Evolutionary conservation across 805 yeast genomes (phyloP).

Genomic region (Hanseniaspora clermontiae): DNA sequence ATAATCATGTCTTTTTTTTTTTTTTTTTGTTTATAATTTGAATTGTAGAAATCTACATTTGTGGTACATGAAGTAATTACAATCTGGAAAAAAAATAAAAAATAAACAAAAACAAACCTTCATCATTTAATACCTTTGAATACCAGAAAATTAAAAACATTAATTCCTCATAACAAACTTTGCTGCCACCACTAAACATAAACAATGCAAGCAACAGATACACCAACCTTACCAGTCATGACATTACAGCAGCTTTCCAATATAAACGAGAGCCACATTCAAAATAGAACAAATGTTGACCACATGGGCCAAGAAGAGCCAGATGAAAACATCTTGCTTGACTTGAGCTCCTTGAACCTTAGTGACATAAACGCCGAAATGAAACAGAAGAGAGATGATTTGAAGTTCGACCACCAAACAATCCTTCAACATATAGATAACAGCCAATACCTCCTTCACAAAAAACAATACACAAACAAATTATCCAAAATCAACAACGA

Average conservation of each 20-base stretch:
- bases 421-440: conserved; percentile 8
- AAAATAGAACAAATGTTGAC: background rate
- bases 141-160: too few relatives aligned
- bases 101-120: too few relatives aligned
- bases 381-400: conserved; percentile 4
- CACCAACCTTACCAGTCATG: conserved; percentile 10
- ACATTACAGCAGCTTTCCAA: conserved; percentile 2
- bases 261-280: background rate
- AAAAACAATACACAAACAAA: conserved; percentile 1
- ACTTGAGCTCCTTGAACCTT: background rate
- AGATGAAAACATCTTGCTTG: conserved; percentile 1
- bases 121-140: too few relatives aligned
- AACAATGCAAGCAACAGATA: background rate
- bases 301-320: background rate
- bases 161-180: too few relatives aligned
- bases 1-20: background rate
- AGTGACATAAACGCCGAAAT: conserved; percentile 2
- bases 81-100: too few relatives aligned
- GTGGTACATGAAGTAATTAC: too few relatives aligned
- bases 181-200: too few relatives aligned
- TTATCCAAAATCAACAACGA: background rate
- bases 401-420: conserved; percentile 6
- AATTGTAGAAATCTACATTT: too few relatives aligned
- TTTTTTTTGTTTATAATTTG: too few relatives aligned
- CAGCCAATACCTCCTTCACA: background rate